These are phyloP conservation scores for Chlorella sp. DNA, from an alignment of 139 green algal species.

Conservation along the genomic window DNA sequence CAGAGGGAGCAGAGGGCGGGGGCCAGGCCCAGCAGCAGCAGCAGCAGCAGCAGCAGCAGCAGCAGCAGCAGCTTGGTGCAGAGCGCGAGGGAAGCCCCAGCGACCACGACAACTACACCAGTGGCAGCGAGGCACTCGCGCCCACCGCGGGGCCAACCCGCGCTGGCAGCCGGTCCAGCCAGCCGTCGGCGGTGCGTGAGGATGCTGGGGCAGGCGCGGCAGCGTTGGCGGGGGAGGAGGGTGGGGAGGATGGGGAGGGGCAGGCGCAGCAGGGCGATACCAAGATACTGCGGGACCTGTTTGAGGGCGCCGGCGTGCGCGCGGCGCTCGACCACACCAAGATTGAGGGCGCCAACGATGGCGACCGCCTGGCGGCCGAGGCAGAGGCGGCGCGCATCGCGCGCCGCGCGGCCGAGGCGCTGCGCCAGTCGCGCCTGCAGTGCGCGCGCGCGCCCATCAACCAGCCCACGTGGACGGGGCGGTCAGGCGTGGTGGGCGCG, in stretches of 20 bases:
- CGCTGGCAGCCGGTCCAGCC: too few relatives aligned
- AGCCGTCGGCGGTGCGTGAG: neutral
- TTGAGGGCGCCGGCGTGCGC: constrained; percentile 73
- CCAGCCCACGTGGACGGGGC: constrained; percentile 89
- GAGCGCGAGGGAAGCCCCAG: neutral
- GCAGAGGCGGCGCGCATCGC: constrained; percentile 64
- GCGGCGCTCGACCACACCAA: constrained; percentile 82
- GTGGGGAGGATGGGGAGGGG: neutral
- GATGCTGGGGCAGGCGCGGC: neutral
- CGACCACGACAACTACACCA: constrained; percentile 17
- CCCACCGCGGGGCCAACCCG: too few relatives aligned
- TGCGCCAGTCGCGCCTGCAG: constrained; percentile 54
- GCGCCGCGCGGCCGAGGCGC: constrained; percentile 64
- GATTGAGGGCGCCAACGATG: constrained; percentile 79
- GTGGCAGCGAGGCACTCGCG: constrained; percentile 8
- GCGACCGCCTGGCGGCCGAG: constrained; percentile 51
- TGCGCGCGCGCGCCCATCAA: constrained; percentile 50
- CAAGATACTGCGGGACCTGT: constrained; percentile 82
- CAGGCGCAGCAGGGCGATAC: constrained; percentile 45
- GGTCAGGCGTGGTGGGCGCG: constrained; percentile 63
- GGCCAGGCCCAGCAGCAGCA: constrained; percentile 6
- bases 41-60: neutral
- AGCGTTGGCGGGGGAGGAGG: neutral
- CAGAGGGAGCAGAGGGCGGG: constrained; percentile 9
- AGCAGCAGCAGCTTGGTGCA: neutral